A percentile compares a stretch with the other conserved stretches of the same genome.
Conservation (phyloP, 2,329 filamentous ascomycete species). For the Talaromyces atroroseus region DNA sequence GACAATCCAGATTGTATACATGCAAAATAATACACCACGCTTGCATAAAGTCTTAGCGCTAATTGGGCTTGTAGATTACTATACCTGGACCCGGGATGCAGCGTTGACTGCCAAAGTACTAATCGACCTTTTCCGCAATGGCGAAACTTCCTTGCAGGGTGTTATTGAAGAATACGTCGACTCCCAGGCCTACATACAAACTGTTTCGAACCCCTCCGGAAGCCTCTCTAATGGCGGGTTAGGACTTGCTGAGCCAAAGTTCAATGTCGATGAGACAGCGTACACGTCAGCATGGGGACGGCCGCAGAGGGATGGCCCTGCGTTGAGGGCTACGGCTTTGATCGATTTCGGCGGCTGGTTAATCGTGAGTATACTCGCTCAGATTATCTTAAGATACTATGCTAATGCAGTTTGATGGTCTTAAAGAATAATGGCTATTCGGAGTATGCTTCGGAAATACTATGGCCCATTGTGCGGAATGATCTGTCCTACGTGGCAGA, state of each 20-base stretch:
- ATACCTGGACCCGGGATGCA: slow-evolving; percentile 72
- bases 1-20: slow-evolving; percentile 47
- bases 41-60: neutral
- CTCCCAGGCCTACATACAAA: slow-evolving; percentile 62
- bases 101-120: slow-evolving; percentile 65
- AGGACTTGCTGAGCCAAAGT: slow-evolving; percentile 67
- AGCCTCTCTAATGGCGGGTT: slow-evolving; percentile 46
- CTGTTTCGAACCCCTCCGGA: slow-evolving; percentile 64
- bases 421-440: slow-evolving; percentile 47
- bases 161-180: slow-evolving; percentile 64
- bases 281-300: slow-evolving; percentile 67
- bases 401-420: neutral
- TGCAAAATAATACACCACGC: neutral
- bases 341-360: slow-evolving; percentile 57
- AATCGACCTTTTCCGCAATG: slow-evolving; percentile 60
- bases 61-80: slow-evolving; percentile 55
- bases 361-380: slow-evolving; percentile 32
- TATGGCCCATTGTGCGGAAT: slow-evolving; percentile 70
- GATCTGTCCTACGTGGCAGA: slow-evolving; percentile 68
- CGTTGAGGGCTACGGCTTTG: slow-evolving; percentile 28
- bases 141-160: slow-evolving; percentile 52
- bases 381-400: neutral
- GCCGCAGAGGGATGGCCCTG: slow-evolving; percentile 55
- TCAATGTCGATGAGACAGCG: slow-evolving; percentile 54
- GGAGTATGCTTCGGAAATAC: slow-evolving; percentile 51